phyloP scores from a whole-genome alignment of 139 green algal species.

The Klebsormidium nitens region DNA sequence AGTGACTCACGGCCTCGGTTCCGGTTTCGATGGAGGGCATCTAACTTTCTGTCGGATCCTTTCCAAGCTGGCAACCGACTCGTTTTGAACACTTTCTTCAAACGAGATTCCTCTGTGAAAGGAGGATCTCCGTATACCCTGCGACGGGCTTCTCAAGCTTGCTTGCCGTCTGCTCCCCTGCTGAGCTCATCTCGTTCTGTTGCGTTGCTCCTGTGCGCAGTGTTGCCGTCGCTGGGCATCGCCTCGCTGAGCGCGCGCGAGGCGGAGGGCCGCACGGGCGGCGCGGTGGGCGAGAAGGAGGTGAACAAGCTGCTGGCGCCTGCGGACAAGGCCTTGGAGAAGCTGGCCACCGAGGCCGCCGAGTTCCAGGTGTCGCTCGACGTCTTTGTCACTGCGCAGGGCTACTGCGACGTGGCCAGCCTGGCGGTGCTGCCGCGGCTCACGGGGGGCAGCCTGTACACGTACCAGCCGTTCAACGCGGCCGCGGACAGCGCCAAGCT shows the following conservation, averaged over 20 bases:
- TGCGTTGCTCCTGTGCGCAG: no score
- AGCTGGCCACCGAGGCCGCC: slow-evolving; percentile 18
- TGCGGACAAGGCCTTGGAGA: slow-evolving; percentile 23
- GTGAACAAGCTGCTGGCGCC: slow-evolving; percentile 21
- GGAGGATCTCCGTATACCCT: no score
- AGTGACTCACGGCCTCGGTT: no score
- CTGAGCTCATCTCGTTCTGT: no score
- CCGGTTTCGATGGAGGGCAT: no score
- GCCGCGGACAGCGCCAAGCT: slow-evolving; percentile 69
- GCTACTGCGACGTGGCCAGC: slow-evolving; percentile 54
- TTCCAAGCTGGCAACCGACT: no score
- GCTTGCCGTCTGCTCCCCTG: no score
- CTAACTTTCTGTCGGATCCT: no score
- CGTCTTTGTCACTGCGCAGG: slow-evolving; percentile 51
- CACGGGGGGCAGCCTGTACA: slow-evolving; percentile 80
- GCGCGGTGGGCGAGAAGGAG: slow-evolving; percentile 13
- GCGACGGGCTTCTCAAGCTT: no score
- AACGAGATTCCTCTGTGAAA: no score
- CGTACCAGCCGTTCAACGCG: slow-evolving; percentile 79
- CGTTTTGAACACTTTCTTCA: no score
- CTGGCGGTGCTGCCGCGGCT: slow-evolving; percentile 72
- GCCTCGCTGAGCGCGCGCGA: slow-evolving; percentile 17
- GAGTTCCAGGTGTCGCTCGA: slow-evolving; percentile 64
- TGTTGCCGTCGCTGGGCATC: slow-evolving; percentile 28
- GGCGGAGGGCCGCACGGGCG: not conserved